Percentiles rank a stretch among this genome's conserved stretches.
phyloP scores from a whole-genome alignment of 441 rosid species.

The Adansonia madagascariensis region DNA sequence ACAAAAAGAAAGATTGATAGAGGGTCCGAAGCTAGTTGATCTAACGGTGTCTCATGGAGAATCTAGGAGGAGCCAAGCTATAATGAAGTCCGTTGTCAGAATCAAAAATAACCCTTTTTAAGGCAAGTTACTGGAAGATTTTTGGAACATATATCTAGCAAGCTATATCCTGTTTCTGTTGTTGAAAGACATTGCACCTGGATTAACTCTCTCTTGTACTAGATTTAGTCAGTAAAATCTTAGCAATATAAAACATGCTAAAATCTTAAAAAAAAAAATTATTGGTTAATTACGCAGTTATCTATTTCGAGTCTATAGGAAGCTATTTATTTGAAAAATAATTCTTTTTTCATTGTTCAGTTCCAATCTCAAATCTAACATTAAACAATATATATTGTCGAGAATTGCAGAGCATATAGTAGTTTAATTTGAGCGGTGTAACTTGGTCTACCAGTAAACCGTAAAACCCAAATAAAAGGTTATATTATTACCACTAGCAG shows the following conservation, averaged over 20 bases:
- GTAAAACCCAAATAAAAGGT: neutral
- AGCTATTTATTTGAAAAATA: neutral
- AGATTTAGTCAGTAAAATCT: neutral
- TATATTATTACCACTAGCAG: neutral
- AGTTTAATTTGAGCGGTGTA: neutral
- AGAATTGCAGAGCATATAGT: neutral
- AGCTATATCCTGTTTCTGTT: neutral
- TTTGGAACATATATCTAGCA: neutral
- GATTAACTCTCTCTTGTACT: neutral
- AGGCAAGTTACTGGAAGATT: neutral
- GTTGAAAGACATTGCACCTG: neutral
- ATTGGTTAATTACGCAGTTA: neutral
- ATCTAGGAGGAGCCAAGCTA: neutral
- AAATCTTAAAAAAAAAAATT: neutral
- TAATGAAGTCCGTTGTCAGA: neutral
- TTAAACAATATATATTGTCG: neutral
- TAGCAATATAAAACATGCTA: neutral
- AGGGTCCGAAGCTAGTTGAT: neutral
- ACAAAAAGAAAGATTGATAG: neutral
- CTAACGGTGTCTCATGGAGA: slow-evolving; percentile 6
- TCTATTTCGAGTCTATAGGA: neutral
- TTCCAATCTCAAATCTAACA: neutral
- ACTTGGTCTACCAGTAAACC: neutral
- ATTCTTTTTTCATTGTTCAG: neutral
- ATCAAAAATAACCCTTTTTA: neutral